Evolutionary conservation across 176 grass and related monocot species (phyloP), one percentile per base, ranked within the genome.

Genomic region (Bromus sterilis): DNA sequence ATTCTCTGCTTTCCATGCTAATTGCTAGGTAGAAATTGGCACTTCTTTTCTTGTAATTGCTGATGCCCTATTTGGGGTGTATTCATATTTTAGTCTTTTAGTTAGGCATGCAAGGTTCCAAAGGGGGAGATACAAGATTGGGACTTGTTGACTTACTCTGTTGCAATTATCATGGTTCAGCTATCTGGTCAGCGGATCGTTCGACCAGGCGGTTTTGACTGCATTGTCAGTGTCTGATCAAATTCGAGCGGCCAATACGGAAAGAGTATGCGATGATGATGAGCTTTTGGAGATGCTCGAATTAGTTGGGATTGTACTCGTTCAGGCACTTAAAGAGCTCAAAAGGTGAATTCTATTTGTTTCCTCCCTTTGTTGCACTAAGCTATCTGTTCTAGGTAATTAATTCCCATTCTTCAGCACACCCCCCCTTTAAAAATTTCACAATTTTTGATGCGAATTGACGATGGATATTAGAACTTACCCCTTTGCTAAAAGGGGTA

Each of bases 241-340:
- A 85, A 53, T 77, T 76, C 71, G n/a, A 24, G 44, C 1, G 3
- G 6, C 26, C 10, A n/a, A 77, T 8, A 25, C 8, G 10, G 24
- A 26, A 9, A 28, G 6, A 11, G 3, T 12, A 63, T 21, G 55
- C 0, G 20, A 81, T 14, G 32, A 20, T 2, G 70, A 40, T 0
- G 82, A 89, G 62, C 32, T 85, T 23, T 40, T 85, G 51, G 87
- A 89, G 59, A 76, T 89, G 18, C 71, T 89, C 55, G 82, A 89
- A 61, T 80, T 84, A 51, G 26, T 78, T 62, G 87, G 87, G 24
- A 85, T 81, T 63, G 77, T 85, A 28, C 82, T 89, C 40, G 87
- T 89, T 48, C 87, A 85, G 71, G 87, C 82, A 71, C 71, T 89
- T 40, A 89, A 81, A 71, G 87, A 89, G 79, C 77, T 85, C n/a